These are phyloP conservation scores for Amaranthus palmeri DNA, from an alignment of 148 eudicot genomes.

Conservation along the genomic window DNA sequence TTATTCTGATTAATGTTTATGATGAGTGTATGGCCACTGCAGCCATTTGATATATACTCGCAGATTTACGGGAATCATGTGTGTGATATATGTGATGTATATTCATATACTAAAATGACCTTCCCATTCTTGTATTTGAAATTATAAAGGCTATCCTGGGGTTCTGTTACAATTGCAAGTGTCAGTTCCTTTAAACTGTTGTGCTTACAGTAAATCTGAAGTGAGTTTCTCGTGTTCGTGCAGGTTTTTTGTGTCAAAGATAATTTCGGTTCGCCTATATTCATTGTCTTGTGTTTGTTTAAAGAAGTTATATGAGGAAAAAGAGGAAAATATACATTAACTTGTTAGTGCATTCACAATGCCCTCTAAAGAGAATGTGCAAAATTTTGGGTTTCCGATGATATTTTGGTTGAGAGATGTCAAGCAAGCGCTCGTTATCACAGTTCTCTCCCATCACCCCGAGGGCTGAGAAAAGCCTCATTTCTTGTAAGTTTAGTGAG, in stretches of 20 bases:
- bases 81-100: slow-evolving; percentile 22
- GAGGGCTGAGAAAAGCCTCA: slow-evolving; percentile 4
- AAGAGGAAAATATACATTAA: slow-evolving; percentile 11
- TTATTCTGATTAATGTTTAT: slow-evolving; percentile 8
- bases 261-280: slow-evolving; percentile 51
- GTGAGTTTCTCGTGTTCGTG: slow-evolving; percentile 67
- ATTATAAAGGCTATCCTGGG: slow-evolving; percentile 5
- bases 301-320: slow-evolving; percentile 13
- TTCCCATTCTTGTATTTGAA: slow-evolving; percentile 7
- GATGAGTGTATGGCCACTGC: slow-evolving; percentile 20
- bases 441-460: background rate
- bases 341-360: slow-evolving; percentile 11
- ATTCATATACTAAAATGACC: slow-evolving; percentile 18
- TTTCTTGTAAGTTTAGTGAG: slow-evolving; percentile 6
- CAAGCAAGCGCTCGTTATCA: slow-evolving; percentile 1
- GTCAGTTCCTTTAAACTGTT: no score
- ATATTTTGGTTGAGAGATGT: slow-evolving; percentile 10
- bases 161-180: slow-evolving; percentile 6
- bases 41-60: slow-evolving; percentile 12
- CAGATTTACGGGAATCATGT: slow-evolving; percentile 3
- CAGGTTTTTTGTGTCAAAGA: slow-evolving; percentile 67
- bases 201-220: slow-evolving; percentile 82
- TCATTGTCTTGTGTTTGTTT: slow-evolving; percentile 31
- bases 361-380: slow-evolving; percentile 11
- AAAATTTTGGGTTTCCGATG: slow-evolving; percentile 11